Evolutionary conservation across 2,329 filamentous ascomycete genomes (phyloP), one percentile per base, ranked within the genome.

Genomic region (Arthrobotrys iridis): DNA sequence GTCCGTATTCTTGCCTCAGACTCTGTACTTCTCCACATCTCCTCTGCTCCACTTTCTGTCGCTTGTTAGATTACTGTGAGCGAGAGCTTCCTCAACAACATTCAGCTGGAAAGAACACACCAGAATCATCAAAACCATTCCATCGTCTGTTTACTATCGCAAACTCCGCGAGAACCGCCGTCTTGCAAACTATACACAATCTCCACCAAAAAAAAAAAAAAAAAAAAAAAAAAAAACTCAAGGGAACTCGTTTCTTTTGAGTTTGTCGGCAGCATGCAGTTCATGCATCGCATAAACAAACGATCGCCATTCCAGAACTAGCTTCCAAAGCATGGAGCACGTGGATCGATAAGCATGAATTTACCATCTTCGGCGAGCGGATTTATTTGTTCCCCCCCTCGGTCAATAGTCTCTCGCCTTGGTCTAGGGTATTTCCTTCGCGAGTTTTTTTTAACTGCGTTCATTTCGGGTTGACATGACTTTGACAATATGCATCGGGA

Each of bases 121-220:
- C 37, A 63, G 28, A 37, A 18, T 24, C 45, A 15, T 40, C 45
- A 63, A 20, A 37, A 18, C 15, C 45, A 15, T 40, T 35, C 33
- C 45, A 33, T 30, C 30, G 37, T 37, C 50, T 55, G 18, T 55
- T 28, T 28, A 50, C 30, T 15, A 28, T 10, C 1, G 33, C 60
- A 64, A 64, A 45, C 60, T 45, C 60, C 60, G 60, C 60, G 60
- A 45, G 57, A 52, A 30, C 60, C 24, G 43, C 60, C 48, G 60
- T 63, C 43, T 41, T 63, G 50, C 24, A 55, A 22, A 50, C 3
- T 15, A 11, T 20, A 20, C 41, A 24, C 20, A 40, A n/a, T 30
- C 2, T 2, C 46, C 8, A 22, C 26, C 15, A n/a, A 6, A 50
- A 50, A 15, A 33, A 26, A 30, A 41, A 43, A 48, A 48, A 48